Conservation (phyloP, 768 basidiomycete genomes). For the Auricularia heimuer region DNA sequence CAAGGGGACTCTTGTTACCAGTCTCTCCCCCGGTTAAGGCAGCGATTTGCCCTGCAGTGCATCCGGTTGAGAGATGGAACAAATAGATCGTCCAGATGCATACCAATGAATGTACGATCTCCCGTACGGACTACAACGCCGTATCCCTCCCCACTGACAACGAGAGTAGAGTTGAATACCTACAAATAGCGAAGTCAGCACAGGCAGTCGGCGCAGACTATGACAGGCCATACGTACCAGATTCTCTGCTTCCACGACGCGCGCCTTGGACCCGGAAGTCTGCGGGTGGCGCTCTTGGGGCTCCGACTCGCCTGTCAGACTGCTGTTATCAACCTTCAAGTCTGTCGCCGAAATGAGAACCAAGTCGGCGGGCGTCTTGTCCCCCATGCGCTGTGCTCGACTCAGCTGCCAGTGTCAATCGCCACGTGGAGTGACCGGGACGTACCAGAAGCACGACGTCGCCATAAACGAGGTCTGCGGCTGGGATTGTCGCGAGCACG, state of each 20-base stretch:
- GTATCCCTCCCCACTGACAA: slow-evolving; percentile 66
- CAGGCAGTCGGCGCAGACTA: neutral
- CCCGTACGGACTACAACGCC: slow-evolving; percentile 61
- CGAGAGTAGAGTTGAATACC: slow-evolving; percentile 62
- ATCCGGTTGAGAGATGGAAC: slow-evolving; percentile 6
- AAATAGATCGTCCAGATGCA: slow-evolving; percentile 3
- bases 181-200: slow-evolving; percentile 14
- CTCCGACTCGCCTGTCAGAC: slow-evolving; percentile 61
- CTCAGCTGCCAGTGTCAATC: neutral
- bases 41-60: slow-evolving; percentile 49
- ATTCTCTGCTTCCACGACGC: slow-evolving; percentile 58
- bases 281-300: slow-evolving; percentile 49
- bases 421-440: neutral
- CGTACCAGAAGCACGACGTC: slow-evolving; percentile 54
- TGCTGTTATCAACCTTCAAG: slow-evolving; percentile 62
- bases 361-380: slow-evolving; percentile 64
- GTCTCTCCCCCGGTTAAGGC: slow-evolving; percentile 52
- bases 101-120: slow-evolving; percentile 56
- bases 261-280: slow-evolving; percentile 34
- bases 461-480: slow-evolving; percentile 54
- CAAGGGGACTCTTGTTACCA: slow-evolving; percentile 58
- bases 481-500: slow-evolving; percentile 43
- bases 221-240: slow-evolving; percentile 28
- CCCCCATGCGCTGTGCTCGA: slow-evolving; percentile 43
- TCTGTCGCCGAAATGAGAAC: slow-evolving; percentile 50